Conservation (phyloP, 202 grass and related monocot species). For the Eragrostis tef region DNA sequence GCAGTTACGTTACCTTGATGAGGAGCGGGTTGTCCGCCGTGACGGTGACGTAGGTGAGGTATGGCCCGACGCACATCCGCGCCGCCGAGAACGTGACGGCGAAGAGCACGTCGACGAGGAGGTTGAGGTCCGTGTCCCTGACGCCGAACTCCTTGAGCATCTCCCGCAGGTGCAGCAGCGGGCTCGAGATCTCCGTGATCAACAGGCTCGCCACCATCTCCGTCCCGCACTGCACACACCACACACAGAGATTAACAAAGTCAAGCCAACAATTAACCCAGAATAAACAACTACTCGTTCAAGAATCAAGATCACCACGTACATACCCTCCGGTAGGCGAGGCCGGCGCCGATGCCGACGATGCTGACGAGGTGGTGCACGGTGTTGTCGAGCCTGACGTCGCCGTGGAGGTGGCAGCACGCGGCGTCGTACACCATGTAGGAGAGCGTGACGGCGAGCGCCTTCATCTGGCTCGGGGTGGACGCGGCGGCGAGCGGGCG, state of each 20-base stretch:
- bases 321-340: conserved; percentile 55
- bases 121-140: conserved; percentile 71
- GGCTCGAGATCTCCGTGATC: conserved; percentile 84
- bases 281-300: too few species aligned
- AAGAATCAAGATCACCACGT: too few species aligned
- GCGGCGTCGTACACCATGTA: conserved; percentile 91
- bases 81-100: conserved; percentile 75
- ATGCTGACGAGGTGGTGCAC: conserved; percentile 86
- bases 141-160: conserved; percentile 76
- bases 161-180: conserved; percentile 82
- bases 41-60: conserved; percentile 71
- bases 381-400: conserved; percentile 65
- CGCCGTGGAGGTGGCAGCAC: conserved; percentile 66
- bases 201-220: conserved; percentile 73
- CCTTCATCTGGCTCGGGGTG: conserved; percentile 71
- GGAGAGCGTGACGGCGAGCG: conserved; percentile 68
- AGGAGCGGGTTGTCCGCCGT: conserved; percentile 66
- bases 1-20: conserved; percentile 62
- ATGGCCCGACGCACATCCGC: conserved; percentile 78
- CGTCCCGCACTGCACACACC: conserved; percentile 61
- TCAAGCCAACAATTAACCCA: too few species aligned
- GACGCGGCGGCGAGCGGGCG: conserved; percentile 72
- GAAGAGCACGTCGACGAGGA: conserved; percentile 86
- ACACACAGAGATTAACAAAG: too few species aligned
- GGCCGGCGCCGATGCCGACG: conserved; percentile 73